Conservation (phyloP, 2,329 filamentous ascomycete genomes). For the Shiraia bambusicola region DNA sequence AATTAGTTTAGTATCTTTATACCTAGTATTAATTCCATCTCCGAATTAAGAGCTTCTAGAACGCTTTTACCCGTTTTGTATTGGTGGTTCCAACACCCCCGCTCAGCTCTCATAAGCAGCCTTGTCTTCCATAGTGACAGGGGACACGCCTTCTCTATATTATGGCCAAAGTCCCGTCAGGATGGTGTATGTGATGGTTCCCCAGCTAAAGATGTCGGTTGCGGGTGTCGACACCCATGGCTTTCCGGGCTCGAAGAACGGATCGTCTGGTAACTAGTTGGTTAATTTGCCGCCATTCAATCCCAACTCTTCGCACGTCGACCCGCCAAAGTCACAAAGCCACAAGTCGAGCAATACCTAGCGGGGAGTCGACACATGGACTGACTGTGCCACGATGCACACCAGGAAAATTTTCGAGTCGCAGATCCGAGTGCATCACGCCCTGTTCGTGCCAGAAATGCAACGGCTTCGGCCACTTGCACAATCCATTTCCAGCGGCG, state of each 20-base stretch:
- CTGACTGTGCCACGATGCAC: too few relatives aligned
- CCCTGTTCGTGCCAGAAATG: too few relatives aligned
- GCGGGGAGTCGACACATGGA: slow-evolving; percentile 27
- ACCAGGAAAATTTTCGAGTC: slow-evolving; percentile 37
- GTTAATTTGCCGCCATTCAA: neutral
- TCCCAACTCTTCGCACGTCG: slow-evolving; percentile 18
- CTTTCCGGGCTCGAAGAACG: slow-evolving; percentile 16
- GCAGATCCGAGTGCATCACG: slow-evolving; percentile 41
- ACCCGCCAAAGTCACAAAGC: slow-evolving; percentile 41
- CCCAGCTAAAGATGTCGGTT: slow-evolving; percentile 18
- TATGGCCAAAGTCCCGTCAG: slow-evolving; percentile 19
- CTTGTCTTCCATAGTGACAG: too few relatives aligned
- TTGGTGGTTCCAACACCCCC: too few relatives aligned
- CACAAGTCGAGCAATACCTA: slow-evolving; percentile 27
- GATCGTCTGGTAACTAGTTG: slow-evolving; percentile 6
- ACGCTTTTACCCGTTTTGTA: too few relatives aligned
- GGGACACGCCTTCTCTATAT: too few relatives aligned
- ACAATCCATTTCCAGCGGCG: too few relatives aligned
- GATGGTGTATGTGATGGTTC: slow-evolving; percentile 24
- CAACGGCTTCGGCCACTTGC: too few relatives aligned
- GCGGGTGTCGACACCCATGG: slow-evolving; percentile 12
- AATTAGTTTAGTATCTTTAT: too few relatives aligned
- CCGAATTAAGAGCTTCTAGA: too few relatives aligned
- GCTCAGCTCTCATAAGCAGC: too few relatives aligned
- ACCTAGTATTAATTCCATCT: too few relatives aligned